Evolutionary conservation across 2,329 filamentous ascomycete species (phyloP), one percentile per base, ranked within the genome.

Genomic region (Diaporthe eres): DNA sequence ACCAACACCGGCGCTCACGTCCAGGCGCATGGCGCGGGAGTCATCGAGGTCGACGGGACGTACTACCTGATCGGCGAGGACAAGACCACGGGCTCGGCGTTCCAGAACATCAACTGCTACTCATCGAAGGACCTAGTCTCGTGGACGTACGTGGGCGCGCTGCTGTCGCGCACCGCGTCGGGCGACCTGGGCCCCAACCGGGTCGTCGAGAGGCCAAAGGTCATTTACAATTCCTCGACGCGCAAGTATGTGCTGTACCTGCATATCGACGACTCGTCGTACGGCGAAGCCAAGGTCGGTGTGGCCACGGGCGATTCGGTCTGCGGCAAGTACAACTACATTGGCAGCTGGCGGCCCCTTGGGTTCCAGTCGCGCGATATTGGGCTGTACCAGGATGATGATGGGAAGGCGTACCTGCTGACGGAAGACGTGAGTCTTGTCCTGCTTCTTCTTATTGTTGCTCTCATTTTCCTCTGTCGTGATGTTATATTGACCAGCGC

Each of bases 51-150:
- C 2, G 86, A 87, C 58, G 86, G 85, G 13, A 89, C 87, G 0
- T 94, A 91, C 84, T 94, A 94, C 83, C 88, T 92, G 84, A 89
- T 94, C 47, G 93, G 93, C 22, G 92, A 94, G 81, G 92, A 94
- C 84, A 93, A 94, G 81, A 90, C 91, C 0, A 83, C 89, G 28
- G 91, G 92, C 39, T 88, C 86, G 1, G 83, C 86, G 0, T 94
- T 94, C 82, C 90, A 91, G 77, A 91, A 91, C 70, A 85, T 94
- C 78, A 93, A 93, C 81, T 94, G 92, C 83, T 94, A 94, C 82
- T 91, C 89, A 0, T 92, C 90, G 22, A 86, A 85, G 22, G 83
- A 94, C 81, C 85, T 94, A 0, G 88, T 92, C 0, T 86, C 91
- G 77, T 94, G 92, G 92, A 89, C 85, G 0, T 92, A 90, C 75